A percentile compares a stretch with the other conserved stretches of the same genome.
These are phyloP conservation scores for Pichia terricola DNA, from an alignment of 1,139 yeast genomes.

Conservation along the genomic window DNA sequence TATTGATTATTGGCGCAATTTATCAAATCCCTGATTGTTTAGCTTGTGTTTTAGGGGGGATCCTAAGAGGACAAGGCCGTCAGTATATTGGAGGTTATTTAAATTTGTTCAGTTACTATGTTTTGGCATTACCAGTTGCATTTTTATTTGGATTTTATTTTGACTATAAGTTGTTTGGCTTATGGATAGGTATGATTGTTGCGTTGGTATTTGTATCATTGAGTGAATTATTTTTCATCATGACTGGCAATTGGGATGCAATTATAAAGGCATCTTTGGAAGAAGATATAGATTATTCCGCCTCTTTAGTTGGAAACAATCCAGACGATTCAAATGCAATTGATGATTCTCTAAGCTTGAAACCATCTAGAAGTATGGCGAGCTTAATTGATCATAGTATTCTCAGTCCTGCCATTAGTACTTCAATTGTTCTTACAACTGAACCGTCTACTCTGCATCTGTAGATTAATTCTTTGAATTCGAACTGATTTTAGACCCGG, in stretches of 20 bases:
- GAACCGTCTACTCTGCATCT: slow-evolving; percentile 1
- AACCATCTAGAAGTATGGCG: slow-evolving; percentile 9
- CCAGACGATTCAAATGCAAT: slow-evolving; percentile 1
- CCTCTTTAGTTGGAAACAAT: too few species aligned
- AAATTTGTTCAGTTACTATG: slow-evolving; percentile 47
- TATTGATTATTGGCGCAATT: slow-evolving; percentile 45
- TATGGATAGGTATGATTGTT: slow-evolving; percentile 55
- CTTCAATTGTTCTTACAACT: not conserved
- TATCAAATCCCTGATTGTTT: slow-evolving; percentile 52
- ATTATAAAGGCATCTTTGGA: slow-evolving; percentile 30
- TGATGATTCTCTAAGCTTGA: slow-evolving; percentile 2
- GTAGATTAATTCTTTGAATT: not conserved
- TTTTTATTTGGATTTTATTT: slow-evolving; percentile 42
- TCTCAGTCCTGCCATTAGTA: slow-evolving; percentile 17
- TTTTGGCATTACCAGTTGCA: slow-evolving; percentile 51
- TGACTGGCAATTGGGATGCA: slow-evolving; percentile 46
- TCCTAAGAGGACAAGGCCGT: slow-evolving; percentile 59
- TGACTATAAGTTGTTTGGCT: slow-evolving; percentile 38
- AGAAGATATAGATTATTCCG: slow-evolving; percentile 17
- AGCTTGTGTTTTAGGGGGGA: slow-evolving; percentile 48
- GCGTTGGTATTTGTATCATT: slow-evolving; percentile 41
- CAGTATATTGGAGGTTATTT: slow-evolving; percentile 56
- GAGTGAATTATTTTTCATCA: slow-evolving; percentile 37
- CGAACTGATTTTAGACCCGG: too few species aligned
- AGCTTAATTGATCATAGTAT: slow-evolving; percentile 15